Percentiles rank a stretch among this genome's conserved stretches.
These are phyloP conservation scores for Neospermospora avenae DNA, from an alignment of 2,329 filamentous ascomycete genomes.

Conservation along the genomic window DNA sequence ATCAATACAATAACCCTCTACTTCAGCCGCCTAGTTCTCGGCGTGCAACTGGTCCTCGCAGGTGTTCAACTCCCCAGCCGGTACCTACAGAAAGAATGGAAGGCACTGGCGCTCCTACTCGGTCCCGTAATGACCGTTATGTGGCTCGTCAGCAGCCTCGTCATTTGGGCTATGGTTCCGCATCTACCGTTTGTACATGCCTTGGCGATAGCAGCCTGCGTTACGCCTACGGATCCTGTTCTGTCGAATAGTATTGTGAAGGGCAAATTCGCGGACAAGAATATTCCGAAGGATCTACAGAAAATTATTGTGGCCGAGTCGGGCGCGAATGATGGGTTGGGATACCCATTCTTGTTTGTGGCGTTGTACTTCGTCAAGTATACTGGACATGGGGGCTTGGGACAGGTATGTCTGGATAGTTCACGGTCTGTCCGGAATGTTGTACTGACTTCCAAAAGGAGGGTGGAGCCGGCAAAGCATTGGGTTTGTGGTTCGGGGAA, in stretches of 20 bases:
- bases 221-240: conserved; percentile 90
- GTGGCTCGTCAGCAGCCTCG: conserved; percentile 78
- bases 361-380: conserved; percentile 82
- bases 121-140: conserved; percentile 82
- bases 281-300: conserved; percentile 78
- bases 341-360: conserved; percentile 85
- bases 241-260: conserved; percentile 89
- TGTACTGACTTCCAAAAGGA: conserved; percentile 17
- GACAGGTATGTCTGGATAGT: conserved; percentile 32
- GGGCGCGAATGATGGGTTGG: conserved; percentile 80
- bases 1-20: conserved; percentile 74
- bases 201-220: conserved; percentile 75
- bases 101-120: conserved; percentile 67
- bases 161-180: conserved; percentile 76
- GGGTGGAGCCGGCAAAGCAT: conserved; percentile 62
- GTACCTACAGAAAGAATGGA: conserved; percentile 78
- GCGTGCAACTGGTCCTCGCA: conserved; percentile 84
- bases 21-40: conserved; percentile 83
- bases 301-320: conserved; percentile 77
- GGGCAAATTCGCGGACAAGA: conserved; percentile 88
- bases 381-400: conserved; percentile 53
- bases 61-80: conserved; percentile 83
- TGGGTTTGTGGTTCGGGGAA: conserved; percentile 80
- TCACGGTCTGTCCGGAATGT: neutral
- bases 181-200: conserved; percentile 72